Conservation (phyloP, 2,329 filamentous ascomycete genomes). For the Endoconidiophora polonica region DNA sequence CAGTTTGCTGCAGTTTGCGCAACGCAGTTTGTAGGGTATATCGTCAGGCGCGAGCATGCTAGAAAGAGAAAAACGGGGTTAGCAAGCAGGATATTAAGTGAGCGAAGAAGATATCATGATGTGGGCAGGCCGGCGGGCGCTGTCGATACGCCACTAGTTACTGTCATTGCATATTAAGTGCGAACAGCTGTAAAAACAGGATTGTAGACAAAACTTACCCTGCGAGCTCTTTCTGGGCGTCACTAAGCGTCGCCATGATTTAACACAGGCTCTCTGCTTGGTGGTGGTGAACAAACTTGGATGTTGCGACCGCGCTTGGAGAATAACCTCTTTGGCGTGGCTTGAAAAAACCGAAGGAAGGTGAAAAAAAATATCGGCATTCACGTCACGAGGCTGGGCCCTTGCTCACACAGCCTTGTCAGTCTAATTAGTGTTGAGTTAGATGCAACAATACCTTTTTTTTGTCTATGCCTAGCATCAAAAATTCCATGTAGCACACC, state of each 20-base stretch:
- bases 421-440: not conserved
- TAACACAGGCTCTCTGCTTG: not conserved
- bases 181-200: not conserved
- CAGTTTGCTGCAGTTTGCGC: conserved; percentile 81
- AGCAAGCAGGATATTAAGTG: conserved; percentile 8
- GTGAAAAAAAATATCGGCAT: conserved; percentile 3
- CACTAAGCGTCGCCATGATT: conserved; percentile 21
- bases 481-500: too few relatives aligned
- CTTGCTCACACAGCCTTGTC: conserved; percentile 8
- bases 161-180: not conserved
- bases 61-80: conserved; percentile 12
- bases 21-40: conserved; percentile 90
- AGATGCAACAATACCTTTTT: not conserved
- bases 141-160: not conserved
- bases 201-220: conserved; percentile 24
- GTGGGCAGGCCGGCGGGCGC: not conserved
- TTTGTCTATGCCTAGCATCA: not conserved
- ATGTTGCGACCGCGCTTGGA: not conserved
- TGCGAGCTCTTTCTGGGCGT: conserved; percentile 42
- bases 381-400: conserved; percentile 12
- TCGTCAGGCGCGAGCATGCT: conserved; percentile 68
- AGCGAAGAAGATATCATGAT: not conserved
- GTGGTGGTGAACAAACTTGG: not conserved
- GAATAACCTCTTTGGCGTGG: not conserved
- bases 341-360: conserved; percentile 1